Percentiles rank a stretch among this genome's conserved stretches.
These are phyloP conservation scores for Vicia villosa DNA, from an alignment of 306 rosid species.

Conservation along the genomic window DNA sequence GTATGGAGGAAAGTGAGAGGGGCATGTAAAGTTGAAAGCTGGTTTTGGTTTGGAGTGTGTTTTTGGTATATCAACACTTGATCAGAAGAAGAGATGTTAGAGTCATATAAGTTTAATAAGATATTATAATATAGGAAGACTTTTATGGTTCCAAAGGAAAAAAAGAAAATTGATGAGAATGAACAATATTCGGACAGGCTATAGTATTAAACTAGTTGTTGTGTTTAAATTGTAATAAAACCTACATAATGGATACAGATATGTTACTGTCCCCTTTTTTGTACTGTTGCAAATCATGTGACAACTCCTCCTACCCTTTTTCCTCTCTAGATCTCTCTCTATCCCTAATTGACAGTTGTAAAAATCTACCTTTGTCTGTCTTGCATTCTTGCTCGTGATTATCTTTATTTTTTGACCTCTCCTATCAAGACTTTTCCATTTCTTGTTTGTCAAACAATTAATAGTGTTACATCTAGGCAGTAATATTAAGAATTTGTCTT, in stretches of 20 bases:
- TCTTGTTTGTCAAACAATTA: constrained; percentile 3
- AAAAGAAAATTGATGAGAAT: constrained; percentile 27
- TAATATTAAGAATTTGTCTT: background rate
- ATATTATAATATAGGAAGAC: constrained; percentile 31
- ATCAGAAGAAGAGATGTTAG: constrained; percentile 40
- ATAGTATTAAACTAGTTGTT: constrained; percentile 31
- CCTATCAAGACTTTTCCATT: constrained; percentile 18
- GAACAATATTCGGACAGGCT: constrained; percentile 50
- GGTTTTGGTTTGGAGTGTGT: constrained; percentile 35
- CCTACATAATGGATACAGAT: constrained; percentile 58
- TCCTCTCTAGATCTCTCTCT: background rate
- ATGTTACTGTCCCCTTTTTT: constrained; percentile 53
- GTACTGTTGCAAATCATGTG: constrained; percentile 72
- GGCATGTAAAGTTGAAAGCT: constrained; percentile 2
- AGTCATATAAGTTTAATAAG: constrained; percentile 39
- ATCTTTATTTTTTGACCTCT: constrained; percentile 57
- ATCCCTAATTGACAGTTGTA: constrained; percentile 50
- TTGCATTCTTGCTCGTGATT: constrained; percentile 52
- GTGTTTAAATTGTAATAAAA: constrained; percentile 53
- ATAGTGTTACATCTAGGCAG: background rate
- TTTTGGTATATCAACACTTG: constrained; percentile 35
- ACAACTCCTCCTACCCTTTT: constrained; percentile 42
- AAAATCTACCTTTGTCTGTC: constrained; percentile 37
- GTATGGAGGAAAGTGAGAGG: constrained; percentile 16
- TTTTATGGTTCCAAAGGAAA: constrained; percentile 14